Evolutionary conservation across 1,284 basidiomycete genomes (phyloP).

Genomic region (Microbotryum silenes-acaulis): DNA sequence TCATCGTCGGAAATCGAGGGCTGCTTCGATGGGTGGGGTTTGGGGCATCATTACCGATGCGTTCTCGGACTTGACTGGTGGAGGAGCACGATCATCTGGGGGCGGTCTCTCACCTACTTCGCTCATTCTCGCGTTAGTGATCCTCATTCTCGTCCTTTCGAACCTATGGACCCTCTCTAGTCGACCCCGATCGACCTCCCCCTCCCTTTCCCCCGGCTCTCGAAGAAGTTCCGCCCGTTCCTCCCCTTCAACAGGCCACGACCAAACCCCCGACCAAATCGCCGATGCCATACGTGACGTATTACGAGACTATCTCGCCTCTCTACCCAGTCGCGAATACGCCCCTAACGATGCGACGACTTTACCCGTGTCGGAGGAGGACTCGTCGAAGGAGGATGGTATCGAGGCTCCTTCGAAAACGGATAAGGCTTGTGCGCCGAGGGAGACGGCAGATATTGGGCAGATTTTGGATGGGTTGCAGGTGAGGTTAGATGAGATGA

Average conservation of each 20-base stretch:
- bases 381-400: not conserved
- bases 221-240: slow-evolving; percentile 12
- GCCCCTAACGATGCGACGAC: not conserved
- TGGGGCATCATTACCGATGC: not conserved
- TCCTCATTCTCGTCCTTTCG: slow-evolving; percentile 39
- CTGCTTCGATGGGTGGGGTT: no score
- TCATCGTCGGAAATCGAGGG: no score
- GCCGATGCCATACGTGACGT: slow-evolving; percentile 39
- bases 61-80: not conserved
- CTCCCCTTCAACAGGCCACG: slow-evolving; percentile 16
- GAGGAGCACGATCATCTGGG: not conserved
- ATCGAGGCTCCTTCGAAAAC: not conserved
- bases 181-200: slow-evolving; percentile 1
- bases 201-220: slow-evolving; percentile 18
- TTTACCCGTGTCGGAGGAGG: not conserved
- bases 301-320: slow-evolving; percentile 36
- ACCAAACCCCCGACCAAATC: slow-evolving; percentile 34
- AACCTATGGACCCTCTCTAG: slow-evolving; percentile 39
- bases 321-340: slow-evolving; percentile 6
- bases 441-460: slow-evolving; percentile 13
- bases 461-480: slow-evolving; percentile 20
- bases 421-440: not conserved
- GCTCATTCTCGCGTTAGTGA: slow-evolving; percentile 34
- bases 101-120: slow-evolving; percentile 10
- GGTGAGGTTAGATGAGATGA: slow-evolving; percentile 9